Evolutionary conservation across 768 basidiomycete species (phyloP), one percentile per base, ranked within the genome.

Genomic region (Leccinum subtestaceum): DNA sequence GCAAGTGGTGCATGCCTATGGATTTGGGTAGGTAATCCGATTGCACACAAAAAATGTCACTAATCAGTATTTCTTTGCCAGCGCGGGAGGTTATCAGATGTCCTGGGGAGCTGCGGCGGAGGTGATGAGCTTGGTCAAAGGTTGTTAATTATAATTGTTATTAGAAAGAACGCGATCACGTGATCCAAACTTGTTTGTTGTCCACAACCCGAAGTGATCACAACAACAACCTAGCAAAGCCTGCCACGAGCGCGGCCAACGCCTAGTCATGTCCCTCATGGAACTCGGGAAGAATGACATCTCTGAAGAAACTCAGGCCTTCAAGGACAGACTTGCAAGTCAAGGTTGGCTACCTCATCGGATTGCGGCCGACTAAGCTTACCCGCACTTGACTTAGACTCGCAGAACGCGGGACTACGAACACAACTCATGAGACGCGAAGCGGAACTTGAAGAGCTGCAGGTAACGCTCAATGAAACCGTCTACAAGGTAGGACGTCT

Each of bases 1-100:
- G 64, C 59, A 63, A 12, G 78, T 85, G 2, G 75, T 84, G 19
- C 84, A 86, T 71, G 82, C 83, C 25, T 86, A 86, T 67, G 85
- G 85, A 6, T 82, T 86, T 38, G 84, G 84, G 80, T 81, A 45
- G 55, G 78, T 3, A 47, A 34, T 7, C 5, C 47, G 4, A 23
- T 21, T 29, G 2, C 5, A n/a, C n/a, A 23, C 49, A 8, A 23
- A 15, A 13, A 1, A 13, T 8, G 53, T 64, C 5, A 13, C 10
- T 21, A 31, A 68, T 65, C 48, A 56, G 68, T 21, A 8, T 61
- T 60, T 19, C 9, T 27, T 62, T 61, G 45, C 19, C 57, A 75
- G 76, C n/a, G 46, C 66, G 17, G 71, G 69, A 52, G 78, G 78
- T 15, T 79, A 74, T 61, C 76, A 78, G 59, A 63, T 60, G 23